A percentile compares a stretch with the other conserved stretches of the same genome.
These are phyloP conservation scores for Chalaropsis thielavioides DNA, from an alignment of 2,329 filamentous ascomycete species.

Conservation along the genomic window DNA sequence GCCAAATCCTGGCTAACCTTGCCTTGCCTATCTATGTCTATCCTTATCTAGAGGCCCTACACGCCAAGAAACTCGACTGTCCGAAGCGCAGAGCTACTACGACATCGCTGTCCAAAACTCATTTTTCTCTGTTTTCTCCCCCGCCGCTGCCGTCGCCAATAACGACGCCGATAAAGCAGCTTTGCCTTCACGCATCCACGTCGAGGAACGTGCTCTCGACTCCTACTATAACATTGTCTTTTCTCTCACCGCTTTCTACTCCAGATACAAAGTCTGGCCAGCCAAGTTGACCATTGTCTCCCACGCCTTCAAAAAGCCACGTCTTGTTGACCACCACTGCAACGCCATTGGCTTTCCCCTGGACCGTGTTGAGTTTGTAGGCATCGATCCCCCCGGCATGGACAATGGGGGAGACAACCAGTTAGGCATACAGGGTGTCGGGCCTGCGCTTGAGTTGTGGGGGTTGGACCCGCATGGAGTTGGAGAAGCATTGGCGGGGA, in stretches of 20 bases:
- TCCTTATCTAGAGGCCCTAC: slow-evolving; percentile 42
- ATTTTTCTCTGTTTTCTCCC: slow-evolving; percentile 31
- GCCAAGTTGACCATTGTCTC: slow-evolving; percentile 46
- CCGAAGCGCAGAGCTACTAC: slow-evolving; percentile 51
- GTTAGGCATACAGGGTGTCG: slow-evolving; percentile 31
- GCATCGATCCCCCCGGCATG: slow-evolving; percentile 47
- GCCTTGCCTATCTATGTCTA: neutral
- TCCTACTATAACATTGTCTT: slow-evolving; percentile 77
- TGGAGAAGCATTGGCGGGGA: slow-evolving; percentile 31
- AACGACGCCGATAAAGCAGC: neutral
- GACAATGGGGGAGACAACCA: slow-evolving; percentile 21
- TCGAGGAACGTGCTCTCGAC: slow-evolving; percentile 64
- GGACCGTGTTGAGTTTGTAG: slow-evolving; percentile 37
- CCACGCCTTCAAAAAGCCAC: slow-evolving; percentile 51
- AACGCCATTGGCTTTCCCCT: slow-evolving; percentile 42
- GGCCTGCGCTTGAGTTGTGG: slow-evolving; percentile 35
- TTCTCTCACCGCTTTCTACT: slow-evolving; percentile 42
- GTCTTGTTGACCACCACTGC: slow-evolving; percentile 51
- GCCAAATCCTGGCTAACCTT: neutral
- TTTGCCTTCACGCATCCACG: slow-evolving; percentile 30
- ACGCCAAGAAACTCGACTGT: slow-evolving; percentile 38
- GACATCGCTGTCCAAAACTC: slow-evolving; percentile 34
- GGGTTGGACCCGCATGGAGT: slow-evolving; percentile 37
- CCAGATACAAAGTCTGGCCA: slow-evolving; percentile 37
- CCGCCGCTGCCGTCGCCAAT: neutral